These are phyloP conservation scores for Backusella macrospora DNA, from an alignment of 192 early-diverging fungal species.

Conservation along the genomic window DNA sequence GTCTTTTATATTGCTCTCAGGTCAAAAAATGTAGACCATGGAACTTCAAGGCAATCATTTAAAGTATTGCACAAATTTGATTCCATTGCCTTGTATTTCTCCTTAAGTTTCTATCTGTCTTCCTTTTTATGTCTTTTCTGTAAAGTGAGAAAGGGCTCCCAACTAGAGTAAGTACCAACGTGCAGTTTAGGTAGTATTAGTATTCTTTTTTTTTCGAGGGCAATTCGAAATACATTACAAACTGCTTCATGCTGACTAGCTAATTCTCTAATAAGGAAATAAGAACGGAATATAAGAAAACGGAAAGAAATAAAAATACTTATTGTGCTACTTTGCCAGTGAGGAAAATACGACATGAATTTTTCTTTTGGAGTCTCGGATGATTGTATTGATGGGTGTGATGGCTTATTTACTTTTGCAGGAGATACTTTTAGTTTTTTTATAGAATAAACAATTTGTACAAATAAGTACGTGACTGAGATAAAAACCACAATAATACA, in stretches of 20 bases:
- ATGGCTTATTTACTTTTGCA: background rate
- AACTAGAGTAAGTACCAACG: constrained; percentile 16
- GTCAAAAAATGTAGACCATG: constrained; percentile 38
- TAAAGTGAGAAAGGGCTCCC: constrained; percentile 22
- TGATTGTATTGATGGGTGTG: background rate
- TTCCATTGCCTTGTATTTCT: background rate
- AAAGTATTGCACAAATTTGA: background rate
- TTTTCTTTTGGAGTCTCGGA: constrained; percentile 13
- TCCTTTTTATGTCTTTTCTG: constrained; percentile 14
- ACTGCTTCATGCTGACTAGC: constrained; percentile 31
- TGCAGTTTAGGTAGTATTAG: constrained; percentile 25
- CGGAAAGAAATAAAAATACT: background rate
- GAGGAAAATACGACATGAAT: constrained; percentile 31
- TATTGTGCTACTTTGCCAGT: constrained; percentile 13
- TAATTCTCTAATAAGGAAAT: constrained; percentile 28
- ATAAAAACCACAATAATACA: constrained; percentile 1
- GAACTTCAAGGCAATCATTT: constrained; percentile 26
- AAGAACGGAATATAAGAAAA: background rate
- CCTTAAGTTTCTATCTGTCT: background rate
- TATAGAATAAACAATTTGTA: background rate
- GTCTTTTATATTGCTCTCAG: constrained; percentile 11
- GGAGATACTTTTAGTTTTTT: background rate
- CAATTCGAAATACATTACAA: constrained; percentile 32
- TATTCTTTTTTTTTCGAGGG: constrained; percentile 24
- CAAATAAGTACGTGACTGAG: background rate